phyloP scores from a whole-genome alignment of 1,284 basidiomycete genomes.

The Boletellus sp. region DNA sequence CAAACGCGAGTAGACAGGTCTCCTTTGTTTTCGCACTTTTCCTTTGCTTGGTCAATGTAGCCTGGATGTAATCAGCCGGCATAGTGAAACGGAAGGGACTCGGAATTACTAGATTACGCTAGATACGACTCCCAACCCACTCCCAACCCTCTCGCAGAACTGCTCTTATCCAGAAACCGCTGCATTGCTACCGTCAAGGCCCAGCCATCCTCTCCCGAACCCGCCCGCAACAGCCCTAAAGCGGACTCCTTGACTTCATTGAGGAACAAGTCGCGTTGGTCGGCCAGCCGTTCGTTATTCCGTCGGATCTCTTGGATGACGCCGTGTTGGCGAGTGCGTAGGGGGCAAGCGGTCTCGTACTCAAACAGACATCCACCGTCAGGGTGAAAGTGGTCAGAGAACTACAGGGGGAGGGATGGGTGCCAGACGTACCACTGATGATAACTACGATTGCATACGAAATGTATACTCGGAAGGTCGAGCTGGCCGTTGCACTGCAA shows the following conservation, averaged over 20 bases:
- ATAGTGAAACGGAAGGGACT: not conserved
- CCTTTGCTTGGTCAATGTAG: not conserved
- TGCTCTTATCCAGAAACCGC: not conserved
- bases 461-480: constrained; percentile 91
- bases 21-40: too few species aligned
- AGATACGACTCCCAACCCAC: not conserved
- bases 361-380: constrained; percentile 71
- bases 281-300: constrained; percentile 79
- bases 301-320: constrained; percentile 84
- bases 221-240: constrained; percentile 80
- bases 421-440: constrained; percentile 71
- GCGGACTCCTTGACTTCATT: constrained; percentile 79
- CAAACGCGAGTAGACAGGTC: constrained; percentile 17
- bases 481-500: constrained; percentile 84
- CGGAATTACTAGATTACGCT: too few species aligned
- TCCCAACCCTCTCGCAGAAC: too few species aligned
- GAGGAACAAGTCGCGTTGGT: constrained; percentile 87
- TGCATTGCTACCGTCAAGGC: constrained; percentile 26
- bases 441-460: constrained; percentile 98
- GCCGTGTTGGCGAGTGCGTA: constrained; percentile 83
- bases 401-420: not conserved
- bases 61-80: not conserved
- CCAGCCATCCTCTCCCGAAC: constrained; percentile 74
- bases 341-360: constrained; percentile 84
- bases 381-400: not conserved